Evolutionary conservation across 805 yeast genomes (phyloP).

Genomic region (Saccharomycopsis babjevae): DNA sequence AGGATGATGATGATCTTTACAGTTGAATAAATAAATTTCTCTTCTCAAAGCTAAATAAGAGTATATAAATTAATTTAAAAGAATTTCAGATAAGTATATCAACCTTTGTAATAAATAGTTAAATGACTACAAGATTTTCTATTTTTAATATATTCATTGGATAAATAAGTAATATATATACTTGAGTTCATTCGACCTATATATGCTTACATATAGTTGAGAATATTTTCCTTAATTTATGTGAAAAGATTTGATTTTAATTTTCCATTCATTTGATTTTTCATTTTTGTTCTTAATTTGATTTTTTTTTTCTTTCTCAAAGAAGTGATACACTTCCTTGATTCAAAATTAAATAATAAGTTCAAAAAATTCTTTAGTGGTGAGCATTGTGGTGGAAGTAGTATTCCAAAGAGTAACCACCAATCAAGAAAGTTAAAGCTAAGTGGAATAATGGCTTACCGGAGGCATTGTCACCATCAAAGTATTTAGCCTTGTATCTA

Average conservation of each 20-base stretch:
- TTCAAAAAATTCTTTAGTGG: constrained; percentile 7
- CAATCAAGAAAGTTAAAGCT: constrained; percentile 52
- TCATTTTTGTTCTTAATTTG: not conserved
- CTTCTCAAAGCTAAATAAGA: not conserved
- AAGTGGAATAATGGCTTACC: constrained; percentile 78
- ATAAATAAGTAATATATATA: not conserved
- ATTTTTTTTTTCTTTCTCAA: not conserved
- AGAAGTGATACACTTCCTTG: not conserved
- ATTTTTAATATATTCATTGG: not conserved
- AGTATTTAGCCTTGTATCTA: constrained; percentile 77
- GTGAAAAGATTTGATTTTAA: not conserved
- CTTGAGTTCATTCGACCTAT: not conserved
- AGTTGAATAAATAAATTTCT: constrained; percentile 20
- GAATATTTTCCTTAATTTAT: no score
- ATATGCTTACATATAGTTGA: not conserved
- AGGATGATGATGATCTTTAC: constrained; percentile 36
- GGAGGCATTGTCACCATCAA: constrained; percentile 73
- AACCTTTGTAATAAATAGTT: not conserved
- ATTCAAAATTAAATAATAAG: not conserved
- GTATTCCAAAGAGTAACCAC: constrained; percentile 90
- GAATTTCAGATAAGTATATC: not conserved
- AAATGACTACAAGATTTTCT: not conserved
- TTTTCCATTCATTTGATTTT: not conserved
- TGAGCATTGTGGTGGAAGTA: constrained; percentile 71
- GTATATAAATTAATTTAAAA: not conserved